Conservation (phyloP, 345 rosid genomes). For the Angophora floribunda region DNA sequence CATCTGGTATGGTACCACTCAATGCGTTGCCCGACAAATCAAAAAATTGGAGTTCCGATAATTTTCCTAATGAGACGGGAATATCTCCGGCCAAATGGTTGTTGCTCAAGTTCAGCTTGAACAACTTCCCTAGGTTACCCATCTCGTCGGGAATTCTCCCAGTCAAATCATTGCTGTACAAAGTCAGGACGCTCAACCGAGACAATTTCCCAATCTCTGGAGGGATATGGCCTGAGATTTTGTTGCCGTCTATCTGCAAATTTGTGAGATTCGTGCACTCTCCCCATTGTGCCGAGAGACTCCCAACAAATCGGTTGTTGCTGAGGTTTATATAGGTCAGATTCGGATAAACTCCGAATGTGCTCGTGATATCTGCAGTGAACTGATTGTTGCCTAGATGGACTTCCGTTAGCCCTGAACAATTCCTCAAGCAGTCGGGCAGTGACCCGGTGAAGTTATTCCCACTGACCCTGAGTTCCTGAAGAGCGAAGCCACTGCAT, state of each 20-base stretch:
- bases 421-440: constrained; percentile 46
- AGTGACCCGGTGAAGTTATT: constrained; percentile 50
- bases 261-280: constrained; percentile 38
- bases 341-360: constrained; percentile 40
- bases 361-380: constrained; percentile 37
- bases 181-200: constrained; percentile 20
- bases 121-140: constrained; percentile 27
- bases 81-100: constrained; percentile 37
- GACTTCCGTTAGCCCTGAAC: constrained; percentile 25
- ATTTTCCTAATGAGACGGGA: constrained; percentile 21
- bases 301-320: constrained; percentile 36
- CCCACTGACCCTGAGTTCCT: constrained; percentile 27
- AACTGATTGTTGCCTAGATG: constrained; percentile 43
- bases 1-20: constrained; percentile 21
- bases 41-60: constrained; percentile 16
- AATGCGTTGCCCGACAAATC: constrained; percentile 38
- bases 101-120: constrained; percentile 32
- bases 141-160: constrained; percentile 38
- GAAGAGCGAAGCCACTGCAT: constrained; percentile 38
- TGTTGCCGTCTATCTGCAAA: constrained; percentile 37
- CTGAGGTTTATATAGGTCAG: constrained; percentile 29
- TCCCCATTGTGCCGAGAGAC: constrained; percentile 48
- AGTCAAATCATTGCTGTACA: constrained; percentile 29
- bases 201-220: constrained; percentile 37
- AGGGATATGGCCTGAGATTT: constrained; percentile 44